phyloP scores from a whole-genome alignment of 2,329 filamentous ascomycete species.

The Dryadomyces sulphureus region DNA sequence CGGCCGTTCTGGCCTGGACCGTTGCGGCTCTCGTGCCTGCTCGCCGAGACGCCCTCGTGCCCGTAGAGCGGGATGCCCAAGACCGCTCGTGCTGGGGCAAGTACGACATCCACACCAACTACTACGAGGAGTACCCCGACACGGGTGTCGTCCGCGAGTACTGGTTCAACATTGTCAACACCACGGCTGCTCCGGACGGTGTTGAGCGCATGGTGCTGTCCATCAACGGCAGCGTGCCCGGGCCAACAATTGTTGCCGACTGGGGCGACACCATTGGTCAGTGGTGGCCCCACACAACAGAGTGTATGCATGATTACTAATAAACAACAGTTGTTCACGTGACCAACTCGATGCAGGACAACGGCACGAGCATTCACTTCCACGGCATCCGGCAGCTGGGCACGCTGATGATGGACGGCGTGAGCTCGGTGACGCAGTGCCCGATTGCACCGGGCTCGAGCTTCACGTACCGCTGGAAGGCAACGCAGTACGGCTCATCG shows the following conservation, averaged over 20 bases:
- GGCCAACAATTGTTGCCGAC: conserved; percentile 48
- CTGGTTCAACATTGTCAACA: conserved; percentile 36
- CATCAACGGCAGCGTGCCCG: conserved; percentile 51
- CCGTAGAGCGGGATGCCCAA: too few species aligned
- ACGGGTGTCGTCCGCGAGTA: conserved; percentile 42
- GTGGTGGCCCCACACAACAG: background rate
- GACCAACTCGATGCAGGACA: conserved; percentile 47
- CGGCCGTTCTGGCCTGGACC: background rate
- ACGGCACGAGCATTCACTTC: conserved; percentile 38
- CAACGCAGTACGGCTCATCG: conserved; percentile 36
- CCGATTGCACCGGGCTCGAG: conserved; percentile 21
- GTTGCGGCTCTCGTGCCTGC: too few species aligned
- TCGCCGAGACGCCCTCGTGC: too few species aligned
- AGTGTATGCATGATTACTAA: conserved; percentile 16
- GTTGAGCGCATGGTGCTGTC: conserved; percentile 39
- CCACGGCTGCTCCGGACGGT: conserved; percentile 39
- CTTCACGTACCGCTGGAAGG: conserved; percentile 38
- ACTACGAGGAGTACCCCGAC: conserved; percentile 7
- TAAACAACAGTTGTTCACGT: conserved; percentile 24
- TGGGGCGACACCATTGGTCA: conserved; percentile 42
- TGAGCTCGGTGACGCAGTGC: conserved; percentile 24
- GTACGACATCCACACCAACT: conserved; percentile 11
- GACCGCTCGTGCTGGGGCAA: conserved; percentile 8
- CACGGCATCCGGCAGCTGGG: conserved; percentile 35
- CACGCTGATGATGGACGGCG: conserved; percentile 29